Percentiles rank a stretch among this genome's conserved stretches.
phyloP scores from a whole-genome alignment of 2,329 filamentous ascomycete genomes.

The Lachnellula arida region DNA sequence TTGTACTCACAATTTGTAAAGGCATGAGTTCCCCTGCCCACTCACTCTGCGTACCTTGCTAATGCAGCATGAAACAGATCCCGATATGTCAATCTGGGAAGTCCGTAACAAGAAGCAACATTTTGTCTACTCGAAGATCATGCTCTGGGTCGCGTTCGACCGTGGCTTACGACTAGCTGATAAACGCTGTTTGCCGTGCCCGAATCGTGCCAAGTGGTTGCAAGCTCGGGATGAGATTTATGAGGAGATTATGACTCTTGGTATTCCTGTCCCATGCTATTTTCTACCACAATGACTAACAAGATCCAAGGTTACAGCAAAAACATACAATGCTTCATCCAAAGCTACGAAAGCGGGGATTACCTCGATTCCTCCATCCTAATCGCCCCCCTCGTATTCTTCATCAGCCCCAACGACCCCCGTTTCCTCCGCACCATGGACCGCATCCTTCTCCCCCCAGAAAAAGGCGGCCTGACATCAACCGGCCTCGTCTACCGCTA shows the following conservation, averaged over 20 bases:
- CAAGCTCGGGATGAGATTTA: conserved; percentile 62
- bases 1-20: conserved; percentile 62
- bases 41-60: not conserved
- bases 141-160: conserved; percentile 80
- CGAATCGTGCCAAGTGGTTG: conserved; percentile 63
- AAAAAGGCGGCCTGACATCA: conserved; percentile 70
- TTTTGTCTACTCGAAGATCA: conserved; percentile 77
- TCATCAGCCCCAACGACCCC: conserved; percentile 72
- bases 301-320: conserved; percentile 56
- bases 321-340: conserved; percentile 64
- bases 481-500: conserved; percentile 74
- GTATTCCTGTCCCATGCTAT: conserved; percentile 26
- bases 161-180: conserved; percentile 68
- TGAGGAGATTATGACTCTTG: conserved; percentile 73
- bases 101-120: conserved; percentile 71
- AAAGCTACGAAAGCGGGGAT: conserved; percentile 69
- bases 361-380: conserved; percentile 70
- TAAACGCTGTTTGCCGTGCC: conserved; percentile 71
- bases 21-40: conserved; percentile 34
- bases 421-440: conserved; percentile 70
- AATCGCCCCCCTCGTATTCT: conserved; percentile 75
- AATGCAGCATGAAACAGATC: conserved; percentile 37
- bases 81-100: conserved; percentile 83
- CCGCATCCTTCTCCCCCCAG: conserved; percentile 64
- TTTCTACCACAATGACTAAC: not conserved